Percentiles rank a stretch among this genome's conserved stretches.
phyloP scores from a whole-genome alignment of 768 basidiomycete species.

The Kwoniella bestiolae region DNA sequence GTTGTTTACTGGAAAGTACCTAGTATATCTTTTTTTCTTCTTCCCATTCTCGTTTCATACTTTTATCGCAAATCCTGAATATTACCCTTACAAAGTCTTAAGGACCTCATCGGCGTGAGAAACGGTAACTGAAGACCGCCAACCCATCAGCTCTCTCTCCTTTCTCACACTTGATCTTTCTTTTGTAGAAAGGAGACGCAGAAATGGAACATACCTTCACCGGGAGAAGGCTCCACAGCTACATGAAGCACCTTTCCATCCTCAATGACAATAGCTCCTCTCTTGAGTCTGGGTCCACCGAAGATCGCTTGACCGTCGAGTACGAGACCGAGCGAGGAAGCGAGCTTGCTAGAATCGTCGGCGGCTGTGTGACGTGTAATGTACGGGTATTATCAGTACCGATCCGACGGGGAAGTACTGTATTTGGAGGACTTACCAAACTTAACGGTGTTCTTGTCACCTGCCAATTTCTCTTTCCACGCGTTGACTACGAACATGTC shows the following conservation, averaged over 20 bases:
- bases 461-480: constrained; percentile 58
- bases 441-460: constrained; percentile 65
- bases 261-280: constrained; percentile 60
- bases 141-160: too few species aligned
- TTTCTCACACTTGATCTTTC: too few species aligned
- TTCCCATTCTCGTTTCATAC: too few species aligned
- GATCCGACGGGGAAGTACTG: too few species aligned
- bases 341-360: constrained; percentile 70
- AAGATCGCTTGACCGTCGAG: constrained; percentile 69
- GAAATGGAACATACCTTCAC: constrained; percentile 53
- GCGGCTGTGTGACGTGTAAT: too few species aligned
- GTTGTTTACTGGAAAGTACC: too few species aligned
- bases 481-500: constrained; percentile 67
- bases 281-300: constrained; percentile 72
- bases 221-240: constrained; percentile 63
- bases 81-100: constrained; percentile 25
- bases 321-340: constrained; percentile 64
- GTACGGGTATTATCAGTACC: too few species aligned
- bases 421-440: constrained; percentile 50
- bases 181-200: too few species aligned
- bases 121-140: constrained; percentile 58
- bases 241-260: constrained; percentile 72
- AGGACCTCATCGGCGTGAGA: constrained; percentile 64
- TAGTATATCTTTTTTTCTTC: too few species aligned
- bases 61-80: too few species aligned